Evolutionary conservation across 208 protist genomes (phyloP), one percentile per base, ranked within the genome.

Genomic region (Acanthamoeba culbertsoni): DNA sequence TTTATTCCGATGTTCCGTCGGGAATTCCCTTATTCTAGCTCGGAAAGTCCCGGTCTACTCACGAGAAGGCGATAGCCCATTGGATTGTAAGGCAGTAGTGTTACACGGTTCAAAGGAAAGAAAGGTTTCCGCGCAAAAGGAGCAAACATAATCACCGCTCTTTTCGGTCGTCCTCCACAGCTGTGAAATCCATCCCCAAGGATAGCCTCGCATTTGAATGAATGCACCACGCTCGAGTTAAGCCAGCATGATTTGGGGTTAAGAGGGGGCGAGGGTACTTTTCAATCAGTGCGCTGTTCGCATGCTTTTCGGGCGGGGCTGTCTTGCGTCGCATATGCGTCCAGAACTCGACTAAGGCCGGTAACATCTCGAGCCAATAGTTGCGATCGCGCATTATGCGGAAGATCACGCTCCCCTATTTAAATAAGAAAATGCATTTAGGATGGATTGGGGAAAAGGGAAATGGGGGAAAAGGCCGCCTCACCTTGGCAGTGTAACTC

Each of bases 401-500:
- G 37, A 90, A 68, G 33, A 90, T 68, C 23, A 68, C 55, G 82
- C 53, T 90, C 37, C 82, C 82, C 82, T 90, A 20, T 4, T 33
- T 10, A 26, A 43, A 18, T 14, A 63, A n/a, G 55, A 40, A 59
- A n/a, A n/a, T n/a, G n/a, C n/a, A n/a, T n/a, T n/a, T n/a, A n/a
- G n/a, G n/a, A n/a, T n/a, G n/a, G n/a, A n/a, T n/a, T n/a, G n/a
- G n/a, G n/a, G n/a, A n/a, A n/a, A n/a, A n/a, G n/a, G n/a, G n/a
- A n/a, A n/a, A n/a, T n/a, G n/a, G n/a, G n/a, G n/a, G n/a, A n/a
- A n/a, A n/a, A n/a, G n/a, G n/a, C n/a, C n/a, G 37, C 18, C 10
- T 28, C 20, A 90, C 82, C 55, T 90, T 90, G 28, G 45, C 3
- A 3, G 82, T 90, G 55, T 68, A 90, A 35, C 82, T 90, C 53